phyloP scores from a whole-genome alignment of 805 yeast species.

The Lipomyces lipofer region DNA sequence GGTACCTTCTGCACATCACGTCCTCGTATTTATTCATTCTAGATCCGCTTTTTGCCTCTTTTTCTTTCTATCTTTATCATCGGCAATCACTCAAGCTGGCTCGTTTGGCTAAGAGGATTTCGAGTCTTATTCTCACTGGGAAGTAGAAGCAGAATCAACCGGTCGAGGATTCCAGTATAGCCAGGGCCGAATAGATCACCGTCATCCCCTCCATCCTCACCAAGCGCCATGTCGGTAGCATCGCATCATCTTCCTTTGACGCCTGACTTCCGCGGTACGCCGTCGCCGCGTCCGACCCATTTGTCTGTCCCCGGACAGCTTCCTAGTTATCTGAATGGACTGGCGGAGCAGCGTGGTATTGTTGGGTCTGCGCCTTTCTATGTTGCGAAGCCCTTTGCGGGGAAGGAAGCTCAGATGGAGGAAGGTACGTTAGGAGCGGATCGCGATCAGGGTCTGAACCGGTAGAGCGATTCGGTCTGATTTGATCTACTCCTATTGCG shows the following conservation, averaged over 20 bases:
- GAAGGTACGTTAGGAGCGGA: constrained; percentile 34
- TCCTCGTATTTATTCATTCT: too few species aligned
- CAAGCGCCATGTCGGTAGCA: background rate
- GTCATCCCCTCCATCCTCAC: too few species aligned
- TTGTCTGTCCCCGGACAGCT: constrained; percentile 24
- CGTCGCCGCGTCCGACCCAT: constrained; percentile 27
- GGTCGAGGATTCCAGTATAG: too few species aligned
- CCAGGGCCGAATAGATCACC: too few species aligned
- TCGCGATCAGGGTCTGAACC: background rate
- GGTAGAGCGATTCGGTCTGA: background rate
- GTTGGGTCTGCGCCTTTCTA: constrained; percentile 44
- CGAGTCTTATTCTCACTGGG: too few species aligned
- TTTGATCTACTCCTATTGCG: background rate
- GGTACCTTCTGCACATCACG: too few species aligned
- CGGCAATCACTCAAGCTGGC: too few species aligned
- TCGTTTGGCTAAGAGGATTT: too few species aligned
- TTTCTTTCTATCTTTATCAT: too few species aligned
- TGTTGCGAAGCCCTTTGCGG: constrained; percentile 71
- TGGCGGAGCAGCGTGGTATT: too few species aligned
- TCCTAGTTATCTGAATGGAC: constrained; percentile 17
- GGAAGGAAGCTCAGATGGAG: constrained; percentile 77
- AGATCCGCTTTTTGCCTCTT: too few species aligned
- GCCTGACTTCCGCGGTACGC: constrained; percentile 13
- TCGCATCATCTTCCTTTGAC: constrained; percentile 5
- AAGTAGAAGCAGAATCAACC: too few species aligned